Conservation (phyloP, 2,329 filamentous ascomycete species). For the Hypoxylon rubiginosum region DNA sequence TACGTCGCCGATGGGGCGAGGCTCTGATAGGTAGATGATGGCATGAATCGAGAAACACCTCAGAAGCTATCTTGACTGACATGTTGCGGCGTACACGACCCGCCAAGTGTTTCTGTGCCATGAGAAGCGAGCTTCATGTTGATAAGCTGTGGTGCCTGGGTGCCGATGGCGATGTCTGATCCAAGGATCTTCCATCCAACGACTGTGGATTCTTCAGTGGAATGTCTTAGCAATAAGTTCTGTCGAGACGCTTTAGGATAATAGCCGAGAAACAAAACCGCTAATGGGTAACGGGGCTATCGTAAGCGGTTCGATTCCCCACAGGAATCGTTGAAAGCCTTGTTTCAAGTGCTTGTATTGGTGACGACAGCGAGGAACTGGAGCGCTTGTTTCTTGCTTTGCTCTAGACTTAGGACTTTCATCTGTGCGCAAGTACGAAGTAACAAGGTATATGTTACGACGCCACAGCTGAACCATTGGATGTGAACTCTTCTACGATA, state of each 20-base stretch:
- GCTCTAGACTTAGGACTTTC: constrained; percentile 2
- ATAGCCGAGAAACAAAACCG: constrained; percentile 31
- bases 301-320: constrained; percentile 27
- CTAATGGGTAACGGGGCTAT: constrained; percentile 21
- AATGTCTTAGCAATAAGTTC: constrained; percentile 18
- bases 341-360: constrained; percentile 29
- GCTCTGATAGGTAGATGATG: constrained; percentile 1
- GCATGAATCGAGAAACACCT: constrained; percentile 6
- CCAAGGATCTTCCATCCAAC: constrained; percentile 29
- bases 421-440: constrained; percentile 8
- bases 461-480: constrained; percentile 18
- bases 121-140: constrained; percentile 24
- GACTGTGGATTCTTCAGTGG: constrained; percentile 16
- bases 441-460: constrained; percentile 6
- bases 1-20: background rate
- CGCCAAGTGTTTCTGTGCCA: constrained; percentile 22
- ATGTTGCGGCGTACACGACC: constrained; percentile 23
- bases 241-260: constrained; percentile 26
- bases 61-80: constrained; percentile 1
- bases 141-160: constrained; percentile 19
- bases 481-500: constrained; percentile 9
- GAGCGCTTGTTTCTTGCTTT: constrained; percentile 18
- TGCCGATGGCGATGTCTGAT: constrained; percentile 21
- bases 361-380: constrained; percentile 19
- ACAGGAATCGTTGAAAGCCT: constrained; percentile 24